Evolutionary conservation across 805 yeast species (phyloP).

Genomic region (Saccharomycopsis malanga): DNA sequence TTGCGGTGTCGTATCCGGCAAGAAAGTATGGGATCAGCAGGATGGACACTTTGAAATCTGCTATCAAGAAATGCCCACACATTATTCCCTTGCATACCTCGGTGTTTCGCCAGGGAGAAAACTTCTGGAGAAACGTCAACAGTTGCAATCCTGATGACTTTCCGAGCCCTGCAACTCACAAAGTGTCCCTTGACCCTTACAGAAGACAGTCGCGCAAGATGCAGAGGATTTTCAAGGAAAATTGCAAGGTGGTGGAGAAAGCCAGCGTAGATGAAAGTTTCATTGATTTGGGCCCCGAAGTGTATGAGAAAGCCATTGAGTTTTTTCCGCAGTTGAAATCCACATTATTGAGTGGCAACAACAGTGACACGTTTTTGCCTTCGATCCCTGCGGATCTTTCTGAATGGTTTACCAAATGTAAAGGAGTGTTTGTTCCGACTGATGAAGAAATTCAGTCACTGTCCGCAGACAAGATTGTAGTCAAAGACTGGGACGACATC

Average conservation of each 20-base stretch:
- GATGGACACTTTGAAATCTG: slow-evolving; percentile 64
- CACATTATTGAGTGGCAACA: slow-evolving; percentile 20
- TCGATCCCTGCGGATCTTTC: slow-evolving; percentile 36
- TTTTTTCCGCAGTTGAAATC: slow-evolving; percentile 41
- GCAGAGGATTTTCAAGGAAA: slow-evolving; percentile 50
- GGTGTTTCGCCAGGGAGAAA: slow-evolving; percentile 81
- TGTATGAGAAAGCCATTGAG: slow-evolving; percentile 37
- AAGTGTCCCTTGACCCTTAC: slow-evolving; percentile 88
- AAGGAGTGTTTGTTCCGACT: slow-evolving; percentile 22
- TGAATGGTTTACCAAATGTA: slow-evolving; percentile 18
- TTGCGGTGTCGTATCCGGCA: slow-evolving; percentile 90
- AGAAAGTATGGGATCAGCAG: slow-evolving; percentile 74
- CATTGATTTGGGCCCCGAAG: slow-evolving; percentile 69
- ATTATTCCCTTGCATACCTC: slow-evolving; percentile 86
- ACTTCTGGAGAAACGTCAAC: slow-evolving; percentile 67
- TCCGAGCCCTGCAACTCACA: slow-evolving; percentile 58
- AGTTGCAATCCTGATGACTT: slow-evolving; percentile 38
- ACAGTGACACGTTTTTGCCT: slow-evolving; percentile 34
- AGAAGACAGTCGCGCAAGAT: slow-evolving; percentile 81
- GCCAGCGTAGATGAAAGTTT: slow-evolving; percentile 96
- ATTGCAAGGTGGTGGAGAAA: slow-evolving; percentile 72
- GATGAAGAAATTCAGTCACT: slow-evolving; percentile 25
- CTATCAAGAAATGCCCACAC: slow-evolving; percentile 67
- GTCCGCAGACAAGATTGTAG: slow-evolving; percentile 23
- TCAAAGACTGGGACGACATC: slow-evolving; percentile 77